Base-by-base conservation (phyloP, 176 grass and related monocot species). In the Pontederia crassipes region DNA sequence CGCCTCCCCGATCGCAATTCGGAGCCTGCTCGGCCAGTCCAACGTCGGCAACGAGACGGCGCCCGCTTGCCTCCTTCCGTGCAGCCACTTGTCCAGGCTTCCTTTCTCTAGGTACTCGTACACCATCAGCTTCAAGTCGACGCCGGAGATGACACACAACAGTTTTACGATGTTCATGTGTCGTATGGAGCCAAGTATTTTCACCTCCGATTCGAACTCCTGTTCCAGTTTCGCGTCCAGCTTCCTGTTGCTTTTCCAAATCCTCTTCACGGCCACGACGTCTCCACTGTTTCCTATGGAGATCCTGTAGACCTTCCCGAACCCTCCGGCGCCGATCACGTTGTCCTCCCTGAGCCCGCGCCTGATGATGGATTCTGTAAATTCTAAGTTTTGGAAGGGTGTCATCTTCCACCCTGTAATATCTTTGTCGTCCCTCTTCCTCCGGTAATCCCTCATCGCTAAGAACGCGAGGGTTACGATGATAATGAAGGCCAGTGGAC, bases 81-180 rank as follows among this genome's bases (percentile, higher is more conserved):
- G 91, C 59, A 95, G 72, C 91, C 83, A 90, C 49, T 67, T 67
- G 48, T 90, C 80, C 11, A 95, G 73, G 78, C 86, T 95, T 11
- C 75, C 76, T 58, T 87, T 81, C 65, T 95, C 78, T 86, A 95
- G 82, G 83, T 90, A 95, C 72, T 90, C 83, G 65, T 90, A 90
- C 0, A 90, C 78, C 8, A 95, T 67, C 64, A 87, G 51, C 78
- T 95, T 95, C 18, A 57, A 72, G 0, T 87, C 74, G n/a, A 48
- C 50, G 24, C 77, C 65, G 51, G 86, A 80, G 75, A 90, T 64
- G 78, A 83, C 90, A 71, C 86, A 95, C 0, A 90, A 74, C 52
- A 95, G 78, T 72, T 90, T 95, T 9, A 90, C 78, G 57, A 95
- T 95, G 78, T 90, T 95, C 52, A 48, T 77, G 75, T 95, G 91